Percentiles rank a stretch among this genome's conserved stretches.
Evolutionary conservation across 495 filamentous ascomycete genomes (phyloP).

Genomic region (Pseudoneurospora amorphoporcata): DNA sequence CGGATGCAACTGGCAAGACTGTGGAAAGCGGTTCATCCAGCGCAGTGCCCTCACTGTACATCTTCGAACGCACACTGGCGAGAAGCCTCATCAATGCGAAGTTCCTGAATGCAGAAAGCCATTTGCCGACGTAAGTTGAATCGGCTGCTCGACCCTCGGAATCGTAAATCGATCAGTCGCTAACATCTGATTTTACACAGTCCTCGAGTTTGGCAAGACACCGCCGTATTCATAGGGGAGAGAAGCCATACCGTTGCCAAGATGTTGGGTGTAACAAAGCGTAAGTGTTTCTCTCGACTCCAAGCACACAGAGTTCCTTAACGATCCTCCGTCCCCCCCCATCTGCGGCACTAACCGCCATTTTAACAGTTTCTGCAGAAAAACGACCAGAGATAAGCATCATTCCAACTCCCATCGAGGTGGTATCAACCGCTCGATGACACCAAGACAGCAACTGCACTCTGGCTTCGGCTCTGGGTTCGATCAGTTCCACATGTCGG

Average conservation of each 20-base stretch:
- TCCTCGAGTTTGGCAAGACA: slow-evolving; percentile 82
- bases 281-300: slow-evolving; percentile 33
- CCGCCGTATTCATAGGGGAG: slow-evolving; percentile 78
- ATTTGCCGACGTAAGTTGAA: slow-evolving; percentile 68
- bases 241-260: slow-evolving; percentile 72
- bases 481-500: slow-evolving; percentile 20
- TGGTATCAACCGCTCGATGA: slow-evolving; percentile 46
- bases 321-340: slow-evolving; percentile 3
- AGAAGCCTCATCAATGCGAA: slow-evolving; percentile 80
- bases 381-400: slow-evolving; percentile 83
- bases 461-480: slow-evolving; percentile 3
- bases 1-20: slow-evolving; percentile 55
- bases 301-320: not conserved
- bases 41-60: slow-evolving; percentile 81
- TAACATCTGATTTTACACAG: slow-evolving; percentile 38
- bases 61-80: slow-evolving; percentile 76
- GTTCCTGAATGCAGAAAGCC: slow-evolving; percentile 71
- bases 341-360: slow-evolving; percentile 16
- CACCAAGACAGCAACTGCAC: slow-evolving; percentile 25
- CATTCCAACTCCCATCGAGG: slow-evolving; percentile 58
- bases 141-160: not conserved
- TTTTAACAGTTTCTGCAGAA: slow-evolving; percentile 64
- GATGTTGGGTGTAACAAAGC: slow-evolving; percentile 72
- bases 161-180: slow-evolving; percentile 6
- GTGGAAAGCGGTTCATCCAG: slow-evolving; percentile 86